Evolutionary conservation across 2,329 filamentous ascomycete genomes (phyloP), one percentile per base, ranked within the genome.

Genomic region (Cercospora sesami): DNA sequence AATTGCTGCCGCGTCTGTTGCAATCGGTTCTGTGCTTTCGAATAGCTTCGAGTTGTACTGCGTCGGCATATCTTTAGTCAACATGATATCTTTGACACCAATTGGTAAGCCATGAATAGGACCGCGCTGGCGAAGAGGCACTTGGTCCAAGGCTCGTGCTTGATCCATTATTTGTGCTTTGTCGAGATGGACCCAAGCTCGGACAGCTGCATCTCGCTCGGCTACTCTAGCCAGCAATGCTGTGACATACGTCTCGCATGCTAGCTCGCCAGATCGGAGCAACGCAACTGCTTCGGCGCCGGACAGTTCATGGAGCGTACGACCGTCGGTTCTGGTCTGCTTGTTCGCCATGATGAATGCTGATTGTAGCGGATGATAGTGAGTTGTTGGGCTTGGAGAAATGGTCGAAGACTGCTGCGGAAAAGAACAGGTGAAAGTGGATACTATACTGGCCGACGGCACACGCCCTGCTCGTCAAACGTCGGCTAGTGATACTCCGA

Each of bases 41-140:
- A 87, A 89, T 6, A 89, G 83, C 0, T 82, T 78, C 0, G 86
- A 89, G 69, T 85, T 84, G 73, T 84, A 82, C 30, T 82, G 78
- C 0, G 86, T 88, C 2, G 86, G 86, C 85, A 87, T 86, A 85
- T 81, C 60, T 48, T 84, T 85, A 1, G 83, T 88, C 72, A 81
- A 81, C 70, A 88, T 86, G 2, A 89, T 80, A 78, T 89, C 87
- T 74, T 89, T 89, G 14, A 89, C 80, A 0, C 80, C 87, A 26
- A 89, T 77, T 0, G 85, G 81, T 5, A 89, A 74, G 1, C 87
- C 86, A 70, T 88, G 86, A 0, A 89, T 76, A 0, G 84, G 85
- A 0, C 86, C 86, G 62, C 86, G 79, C 62, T 85, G 70, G 1
- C 80, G 78, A 0, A 67, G 23, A 0, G 86, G 83, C 2, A 87